A percentile compares a stretch with the other conserved stretches of the same genome.
phyloP scores from a whole-genome alignment of 768 basidiomycete genomes.

The Neoboletus magnificus region DNA sequence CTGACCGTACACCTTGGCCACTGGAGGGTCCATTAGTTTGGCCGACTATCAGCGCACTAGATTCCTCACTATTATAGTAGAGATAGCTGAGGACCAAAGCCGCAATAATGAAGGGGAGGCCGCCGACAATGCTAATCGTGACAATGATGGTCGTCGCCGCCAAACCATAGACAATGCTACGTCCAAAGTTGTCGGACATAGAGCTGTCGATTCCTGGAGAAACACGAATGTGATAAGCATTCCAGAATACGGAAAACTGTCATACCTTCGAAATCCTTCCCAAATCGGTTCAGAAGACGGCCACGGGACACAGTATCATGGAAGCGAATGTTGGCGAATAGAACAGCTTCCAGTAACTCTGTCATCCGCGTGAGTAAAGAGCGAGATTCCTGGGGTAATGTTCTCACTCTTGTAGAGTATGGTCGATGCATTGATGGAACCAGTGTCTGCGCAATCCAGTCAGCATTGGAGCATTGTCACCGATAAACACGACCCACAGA shows the following conservation, averaged over 20 bases:
- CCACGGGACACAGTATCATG: conserved; percentile 91
- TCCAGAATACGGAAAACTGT: neutral
- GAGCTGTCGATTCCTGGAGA: conserved; percentile 71
- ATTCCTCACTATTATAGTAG: conserved; percentile 65
- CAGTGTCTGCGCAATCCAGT: conserved; percentile 45
- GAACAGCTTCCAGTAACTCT: conserved; percentile 69
- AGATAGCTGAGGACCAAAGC: conserved; percentile 52
- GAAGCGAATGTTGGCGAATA: conserved; percentile 89
- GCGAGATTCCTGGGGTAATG: neutral
- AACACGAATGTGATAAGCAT: conserved; percentile 9
- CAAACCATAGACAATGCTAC: conserved; percentile 69
- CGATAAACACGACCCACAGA: conserved; percentile 49
- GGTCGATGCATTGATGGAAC: conserved; percentile 78
- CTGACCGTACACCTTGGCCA: conserved; percentile 65
- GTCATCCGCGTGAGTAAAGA: conserved; percentile 11
- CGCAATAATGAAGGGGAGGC: conserved; percentile 66
- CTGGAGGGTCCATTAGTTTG: conserved; percentile 19
- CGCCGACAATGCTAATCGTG: conserved; percentile 77
- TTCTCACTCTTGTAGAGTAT: conserved; percentile 66
- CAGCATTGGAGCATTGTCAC: neutral
- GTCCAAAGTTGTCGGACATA: conserved; percentile 82
- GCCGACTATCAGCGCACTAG: neutral
- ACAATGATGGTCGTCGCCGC: conserved; percentile 67
- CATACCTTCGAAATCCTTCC: conserved; percentile 83
- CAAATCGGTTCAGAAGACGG: conserved; percentile 76